phyloP scores from a whole-genome alignment of 106 monocot species.

The Platanthera guangdongensis region DNA sequence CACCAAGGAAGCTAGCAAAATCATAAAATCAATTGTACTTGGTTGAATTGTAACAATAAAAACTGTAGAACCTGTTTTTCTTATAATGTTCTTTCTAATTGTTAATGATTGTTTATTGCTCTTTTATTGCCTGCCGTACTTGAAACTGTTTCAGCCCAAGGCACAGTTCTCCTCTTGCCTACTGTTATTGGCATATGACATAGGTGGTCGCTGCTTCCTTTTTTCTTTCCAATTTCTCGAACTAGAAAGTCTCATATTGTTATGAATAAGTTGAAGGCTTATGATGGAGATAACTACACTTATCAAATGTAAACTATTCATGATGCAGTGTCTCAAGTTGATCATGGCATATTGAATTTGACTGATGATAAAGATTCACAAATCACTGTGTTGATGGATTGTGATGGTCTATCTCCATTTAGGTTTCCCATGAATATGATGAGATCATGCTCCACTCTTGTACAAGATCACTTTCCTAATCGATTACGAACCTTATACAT shows the following conservation, averaged over 20 bases:
- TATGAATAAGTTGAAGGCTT: neutral
- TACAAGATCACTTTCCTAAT: slow-evolving; percentile 95
- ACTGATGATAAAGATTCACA: slow-evolving; percentile 57
- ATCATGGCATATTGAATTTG: slow-evolving; percentile 65
- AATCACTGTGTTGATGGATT: slow-evolving; percentile 81
- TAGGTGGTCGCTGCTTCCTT: neutral
- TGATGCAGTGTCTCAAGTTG: slow-evolving; percentile 83
- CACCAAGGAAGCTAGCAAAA: too few species aligned
- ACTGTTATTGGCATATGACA: neutral
- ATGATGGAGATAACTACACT: neutral
- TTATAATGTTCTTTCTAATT: neutral
- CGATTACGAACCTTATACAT: slow-evolving; percentile 57
- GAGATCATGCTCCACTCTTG: slow-evolving; percentile 62
- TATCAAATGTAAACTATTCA: neutral
- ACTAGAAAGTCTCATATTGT: neutral
- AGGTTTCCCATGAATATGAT: slow-evolving; percentile 90
- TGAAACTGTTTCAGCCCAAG: neutral
- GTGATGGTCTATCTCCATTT: slow-evolving; percentile 64
- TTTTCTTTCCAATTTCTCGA: neutral
- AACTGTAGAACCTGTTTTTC: neutral
- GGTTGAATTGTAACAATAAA: neutral
- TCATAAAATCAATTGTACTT: neutral
- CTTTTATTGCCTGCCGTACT: neutral
- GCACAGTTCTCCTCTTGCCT: neutral
- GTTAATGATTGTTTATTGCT: too few species aligned